These are phyloP conservation scores for Inonotus obliquus DNA, from an alignment of 1,284 basidiomycete species.

Conservation along the genomic window DNA sequence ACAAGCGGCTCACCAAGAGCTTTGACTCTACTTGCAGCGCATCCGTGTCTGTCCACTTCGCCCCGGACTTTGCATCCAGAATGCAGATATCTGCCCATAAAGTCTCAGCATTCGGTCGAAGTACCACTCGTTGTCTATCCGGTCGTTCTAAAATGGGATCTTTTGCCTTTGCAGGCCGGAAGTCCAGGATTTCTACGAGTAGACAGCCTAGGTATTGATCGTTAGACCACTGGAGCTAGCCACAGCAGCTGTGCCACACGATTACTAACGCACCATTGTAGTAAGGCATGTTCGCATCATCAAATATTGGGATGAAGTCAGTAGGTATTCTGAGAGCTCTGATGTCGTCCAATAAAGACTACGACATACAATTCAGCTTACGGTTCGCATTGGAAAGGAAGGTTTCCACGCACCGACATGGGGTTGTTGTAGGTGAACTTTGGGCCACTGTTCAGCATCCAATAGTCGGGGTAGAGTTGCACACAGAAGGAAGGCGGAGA, in stretches of 20 bases:
- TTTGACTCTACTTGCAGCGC: slow-evolving; percentile 67
- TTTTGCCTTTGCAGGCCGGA: slow-evolving; percentile 50
- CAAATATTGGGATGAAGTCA: slow-evolving; percentile 75
- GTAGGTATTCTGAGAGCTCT: slow-evolving; percentile 74
- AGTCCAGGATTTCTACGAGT: slow-evolving; percentile 75
- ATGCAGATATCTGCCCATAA: slow-evolving; percentile 72
- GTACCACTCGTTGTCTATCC: slow-evolving; percentile 60
- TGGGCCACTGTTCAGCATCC: slow-evolving; percentile 70
- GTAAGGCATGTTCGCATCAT: slow-evolving; percentile 62
- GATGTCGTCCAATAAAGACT: slow-evolving; percentile 77
- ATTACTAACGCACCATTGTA: slow-evolving; percentile 57
- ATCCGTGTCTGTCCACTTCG: slow-evolving; percentile 62
- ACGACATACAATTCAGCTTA: slow-evolving; percentile 20
- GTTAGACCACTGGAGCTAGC: background rate
- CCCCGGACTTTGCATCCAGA: slow-evolving; percentile 51
- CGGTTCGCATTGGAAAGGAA: slow-evolving; percentile 8
- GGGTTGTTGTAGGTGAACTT: slow-evolving; percentile 74
- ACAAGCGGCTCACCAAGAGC: slow-evolving; percentile 44
- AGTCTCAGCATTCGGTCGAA: slow-evolving; percentile 70
- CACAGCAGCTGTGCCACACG: background rate
- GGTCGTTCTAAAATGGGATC: slow-evolving; percentile 52
- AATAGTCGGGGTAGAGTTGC: slow-evolving; percentile 69
- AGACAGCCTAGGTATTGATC: slow-evolving; percentile 55
- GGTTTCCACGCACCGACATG: slow-evolving; percentile 50
- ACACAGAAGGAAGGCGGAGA: slow-evolving; percentile 69